Percentiles rank a stretch among this genome's conserved stretches.
phyloP scores from a whole-genome alignment of 2,329 filamentous ascomycete genomes.

The Phialemoniopsis sp. region DNA sequence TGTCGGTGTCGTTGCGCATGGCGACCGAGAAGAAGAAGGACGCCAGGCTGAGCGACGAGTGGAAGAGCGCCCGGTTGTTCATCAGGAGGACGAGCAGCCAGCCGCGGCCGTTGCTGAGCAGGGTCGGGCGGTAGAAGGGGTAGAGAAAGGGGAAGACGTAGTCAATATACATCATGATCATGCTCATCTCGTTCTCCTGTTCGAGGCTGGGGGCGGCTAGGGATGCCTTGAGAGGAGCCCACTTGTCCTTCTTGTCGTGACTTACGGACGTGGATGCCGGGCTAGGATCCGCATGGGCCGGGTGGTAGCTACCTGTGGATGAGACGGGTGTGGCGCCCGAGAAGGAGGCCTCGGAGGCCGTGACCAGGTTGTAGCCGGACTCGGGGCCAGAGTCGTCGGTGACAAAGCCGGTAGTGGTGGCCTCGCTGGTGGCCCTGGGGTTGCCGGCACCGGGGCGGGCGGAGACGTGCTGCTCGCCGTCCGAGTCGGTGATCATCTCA shows the following conservation, averaged over 20 bases:
- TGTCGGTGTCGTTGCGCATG: slow-evolving; percentile 75
- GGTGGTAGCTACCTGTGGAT: background rate
- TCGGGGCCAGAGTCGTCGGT: slow-evolving; percentile 2
- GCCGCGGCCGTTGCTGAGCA: slow-evolving; percentile 52
- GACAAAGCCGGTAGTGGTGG: background rate
- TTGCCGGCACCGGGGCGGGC: slow-evolving; percentile 1
- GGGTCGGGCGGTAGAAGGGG: slow-evolving; percentile 55
- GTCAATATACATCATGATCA: slow-evolving; percentile 58
- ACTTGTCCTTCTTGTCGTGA: background rate
- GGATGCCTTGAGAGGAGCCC: background rate
- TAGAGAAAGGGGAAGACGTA: slow-evolving; percentile 59
- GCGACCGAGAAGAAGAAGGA: slow-evolving; percentile 52
- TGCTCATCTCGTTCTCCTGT: slow-evolving; percentile 20
- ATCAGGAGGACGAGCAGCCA: slow-evolving; percentile 57
- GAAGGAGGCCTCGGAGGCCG: background rate
- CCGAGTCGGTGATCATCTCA: slow-evolving; percentile 12
- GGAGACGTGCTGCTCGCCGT: slow-evolving; percentile 7
- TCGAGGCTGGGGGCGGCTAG: slow-evolving; percentile 5
- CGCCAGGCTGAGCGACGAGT: slow-evolving; percentile 51
- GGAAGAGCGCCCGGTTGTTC: slow-evolving; percentile 53
- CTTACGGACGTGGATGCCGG: background rate
- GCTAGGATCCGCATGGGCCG: background rate
- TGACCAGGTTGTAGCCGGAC: background rate
- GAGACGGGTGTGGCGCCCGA: slow-evolving; percentile 3
- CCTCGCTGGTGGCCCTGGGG: slow-evolving; percentile 4